Base-by-base conservation (phyloP, 805 yeast species). In the Torulaspora franciscae region DNA sequence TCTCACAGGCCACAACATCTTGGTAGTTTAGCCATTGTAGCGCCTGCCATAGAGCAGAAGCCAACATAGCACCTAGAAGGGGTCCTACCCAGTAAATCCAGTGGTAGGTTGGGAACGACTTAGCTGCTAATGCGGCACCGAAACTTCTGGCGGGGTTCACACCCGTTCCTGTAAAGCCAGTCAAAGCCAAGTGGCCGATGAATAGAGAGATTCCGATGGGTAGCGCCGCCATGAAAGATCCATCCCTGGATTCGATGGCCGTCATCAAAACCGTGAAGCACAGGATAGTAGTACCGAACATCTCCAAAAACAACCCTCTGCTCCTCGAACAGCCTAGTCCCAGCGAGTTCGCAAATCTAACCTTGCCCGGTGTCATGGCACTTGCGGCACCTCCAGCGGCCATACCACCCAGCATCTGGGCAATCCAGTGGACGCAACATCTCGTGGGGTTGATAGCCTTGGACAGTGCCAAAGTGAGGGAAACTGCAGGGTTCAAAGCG, bases 51-150 rank as follows among this genome's bases (percentile, higher is more conserved):
- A 85, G 72, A 49, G 75, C 76, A 54, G 75, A 78, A 14, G 95
- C 82, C 54, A 86, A 62, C 45, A 74, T 49, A 8, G 90, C 69
- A 52, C 95, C 95, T 47, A 84, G 61, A 44, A 81, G 57, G 49
- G 96, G 95, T 43, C 96, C 96, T 46, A 87, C 79, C 93, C 95
- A 86, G 75, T 87, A 87, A 54, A 88, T 86, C 95, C 95, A 87
- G 74, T 81, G 88, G 71, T 87, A 87, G 59, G 59, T 64, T 28
- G 95, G 95, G 81, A 88, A 88, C 17, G 77, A 72, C 46, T 66
- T 72, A 44, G 77, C 76, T 48, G 89, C 95, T 49, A 86, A 71
- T 63, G 81, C 76, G 42, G 95, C 95, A 61, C 96, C 96, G 46
- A 87, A 76, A 27, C 86, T 72, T 74, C 96, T 80, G 37, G 96